A percentile compares a stretch with the other conserved stretches of the same genome.
These are phyloP conservation scores for Hypoxylon trugodes DNA, from an alignment of 495 filamentous ascomycete species.

Conservation along the genomic window DNA sequence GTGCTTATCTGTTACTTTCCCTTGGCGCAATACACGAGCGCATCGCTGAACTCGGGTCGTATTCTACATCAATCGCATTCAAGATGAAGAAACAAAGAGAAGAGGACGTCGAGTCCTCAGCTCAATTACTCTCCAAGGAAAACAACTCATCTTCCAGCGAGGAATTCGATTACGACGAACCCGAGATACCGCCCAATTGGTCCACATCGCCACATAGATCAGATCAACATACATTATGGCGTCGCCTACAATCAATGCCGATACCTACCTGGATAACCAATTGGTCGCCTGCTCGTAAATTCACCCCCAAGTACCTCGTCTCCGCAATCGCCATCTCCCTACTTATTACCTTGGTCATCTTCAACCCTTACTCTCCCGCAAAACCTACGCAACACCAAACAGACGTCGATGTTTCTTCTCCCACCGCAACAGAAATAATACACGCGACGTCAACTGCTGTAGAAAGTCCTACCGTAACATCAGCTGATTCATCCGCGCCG, in stretches of 20 bases:
- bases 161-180: constrained; percentile 38
- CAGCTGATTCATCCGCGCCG: neutral
- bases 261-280: constrained; percentile 34
- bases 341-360: constrained; percentile 33
- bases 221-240: constrained; percentile 31
- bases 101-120: constrained; percentile 40
- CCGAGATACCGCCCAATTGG: constrained; percentile 28
- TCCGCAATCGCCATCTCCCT: constrained; percentile 31
- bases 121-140: constrained; percentile 35
- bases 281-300: constrained; percentile 39
- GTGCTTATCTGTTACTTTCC: neutral
- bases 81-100: constrained; percentile 35
- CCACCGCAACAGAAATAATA: neutral
- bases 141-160: constrained; percentile 27
- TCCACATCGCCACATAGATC: constrained; percentile 6
- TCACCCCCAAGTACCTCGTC: constrained; percentile 35
- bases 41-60: neutral
- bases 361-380: constrained; percentile 38
- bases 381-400: constrained; percentile 30
- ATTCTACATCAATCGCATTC: neutral
- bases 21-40: constrained; percentile 3
- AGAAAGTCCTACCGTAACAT: neutral
- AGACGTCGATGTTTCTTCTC: constrained; percentile 23
- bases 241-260: constrained; percentile 29
- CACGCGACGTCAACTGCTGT: neutral